Base-by-base conservation (phyloP, 2,329 filamentous ascomycete species). In the Periconia sp. region DNA sequence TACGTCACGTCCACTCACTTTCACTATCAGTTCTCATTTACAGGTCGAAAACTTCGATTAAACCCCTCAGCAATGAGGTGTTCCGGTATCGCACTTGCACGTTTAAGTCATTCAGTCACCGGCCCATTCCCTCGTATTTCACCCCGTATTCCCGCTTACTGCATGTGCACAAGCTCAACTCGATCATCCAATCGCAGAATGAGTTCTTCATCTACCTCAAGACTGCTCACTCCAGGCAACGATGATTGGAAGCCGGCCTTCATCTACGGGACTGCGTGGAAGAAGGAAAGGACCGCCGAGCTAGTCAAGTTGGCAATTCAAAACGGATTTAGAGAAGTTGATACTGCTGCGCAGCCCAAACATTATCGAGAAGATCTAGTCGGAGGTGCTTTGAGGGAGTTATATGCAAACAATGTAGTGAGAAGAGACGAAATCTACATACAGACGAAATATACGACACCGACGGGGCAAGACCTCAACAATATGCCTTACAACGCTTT, bases 181-280 rank as follows among this genome's bases (percentile, higher is more conserved):
- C 51, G 46, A 43, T 53, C 47, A 15, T 40, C 54, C 47, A 59
- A 56, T 41, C 62, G 60, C 49, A 60, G 27, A 3, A 66, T 67
- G 65, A 52, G 47, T 46, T 56, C 55, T 7, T 58, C 59, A 17
- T 41, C 49, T 23, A 48, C 40, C 17, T 68, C 67, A 2, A 61
- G 58, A 10, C 37, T 68, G 15, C 41, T 50, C 13, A n/a, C 11
- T 37, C 47, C 49, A 2, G 41, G 42, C 17, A 41, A 48, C 15
- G 14, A 47, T 2, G 55, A 60, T 45, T 55, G 48, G 2, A 44
- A 62, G 30, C 60, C 61, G 11, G 57, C 74, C 3, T 80, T 84
- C 58, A 75, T 94, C 57, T 94, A 94, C 70, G 90, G 90, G 48
- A 93, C 90, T 2, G 90, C 90, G n/a, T 93, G 90, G 90, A 94